Conservation (phyloP, 305 asterid species). For the Fraxinus baroniana region DNA sequence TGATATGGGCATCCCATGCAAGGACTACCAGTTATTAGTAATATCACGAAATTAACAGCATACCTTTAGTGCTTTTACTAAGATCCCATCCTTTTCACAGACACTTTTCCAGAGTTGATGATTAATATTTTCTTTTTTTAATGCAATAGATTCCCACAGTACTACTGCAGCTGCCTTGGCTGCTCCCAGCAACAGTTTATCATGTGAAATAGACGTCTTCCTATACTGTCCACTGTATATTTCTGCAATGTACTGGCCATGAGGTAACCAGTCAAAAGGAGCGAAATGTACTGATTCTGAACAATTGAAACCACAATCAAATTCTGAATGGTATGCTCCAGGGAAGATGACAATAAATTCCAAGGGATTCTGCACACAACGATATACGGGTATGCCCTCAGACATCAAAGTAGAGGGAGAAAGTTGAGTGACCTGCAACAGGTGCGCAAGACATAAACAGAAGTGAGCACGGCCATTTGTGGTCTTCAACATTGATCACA, state of each 20-base stretch:
- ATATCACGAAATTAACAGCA: constrained; percentile 16
- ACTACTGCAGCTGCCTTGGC: constrained; percentile 56
- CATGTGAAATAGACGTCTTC: constrained; percentile 69
- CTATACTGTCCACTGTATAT: constrained; percentile 46
- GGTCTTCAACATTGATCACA: background rate
- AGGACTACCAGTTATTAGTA: background rate
- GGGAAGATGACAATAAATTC: constrained; percentile 73
- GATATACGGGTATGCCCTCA: constrained; percentile 78
- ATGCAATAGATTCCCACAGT: constrained; percentile 40
- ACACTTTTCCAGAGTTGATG: constrained; percentile 43
- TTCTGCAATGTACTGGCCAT: constrained; percentile 64
- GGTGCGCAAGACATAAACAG: constrained; percentile 17
- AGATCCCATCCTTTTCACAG: constrained; percentile 51
- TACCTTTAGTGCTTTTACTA: constrained; percentile 70
- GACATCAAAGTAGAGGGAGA: constrained; percentile 61
- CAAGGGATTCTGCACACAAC: constrained; percentile 64
- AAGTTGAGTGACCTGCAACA: constrained; percentile 59
- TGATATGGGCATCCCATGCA: background rate
- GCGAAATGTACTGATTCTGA: constrained; percentile 69
- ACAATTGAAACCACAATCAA: constrained; percentile 79
- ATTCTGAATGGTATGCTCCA: constrained; percentile 67
- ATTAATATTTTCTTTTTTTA: constrained; percentile 25
- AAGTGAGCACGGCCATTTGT: background rate
- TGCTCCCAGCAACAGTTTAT: constrained; percentile 65
- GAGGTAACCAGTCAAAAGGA: constrained; percentile 83